A percentile compares a stretch with the other conserved stretches of the same genome.
phyloP scores from a whole-genome alignment of 768 basidiomycete genomes.

The Cantharellus cinnabarinus region DNA sequence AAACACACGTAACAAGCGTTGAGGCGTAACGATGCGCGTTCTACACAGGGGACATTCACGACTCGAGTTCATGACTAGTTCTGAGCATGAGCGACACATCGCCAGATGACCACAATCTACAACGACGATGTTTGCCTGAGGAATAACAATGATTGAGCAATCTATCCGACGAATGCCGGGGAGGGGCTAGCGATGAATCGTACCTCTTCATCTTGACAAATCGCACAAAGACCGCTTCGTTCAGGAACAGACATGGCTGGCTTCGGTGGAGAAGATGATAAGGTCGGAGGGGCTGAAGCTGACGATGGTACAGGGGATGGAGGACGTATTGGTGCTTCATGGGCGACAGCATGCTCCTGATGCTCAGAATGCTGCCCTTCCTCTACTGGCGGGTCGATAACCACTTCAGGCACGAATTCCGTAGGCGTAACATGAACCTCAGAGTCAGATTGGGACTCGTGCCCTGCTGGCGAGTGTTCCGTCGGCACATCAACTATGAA shows the following conservation, averaged over 20 bases:
- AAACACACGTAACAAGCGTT: constrained; percentile 60
- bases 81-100: constrained; percentile 61
- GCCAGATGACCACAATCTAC: constrained; percentile 89
- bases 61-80: constrained; percentile 55
- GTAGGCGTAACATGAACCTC: too few relatives aligned
- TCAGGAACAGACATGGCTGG: constrained; percentile 18
- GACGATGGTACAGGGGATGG: background rate
- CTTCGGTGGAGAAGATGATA: constrained; percentile 1
- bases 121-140: constrained; percentile 61
- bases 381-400: too few relatives aligned
- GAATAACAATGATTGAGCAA: background rate
- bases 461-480: background rate
- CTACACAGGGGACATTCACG: constrained; percentile 82
- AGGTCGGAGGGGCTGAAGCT: background rate
- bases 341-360: background rate
- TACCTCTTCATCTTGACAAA: constrained; percentile 77
- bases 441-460: too few relatives aligned
- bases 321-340: background rate
- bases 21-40: constrained; percentile 71
- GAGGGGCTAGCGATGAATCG: background rate
- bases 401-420: too few relatives aligned
- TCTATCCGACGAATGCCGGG: too few relatives aligned
- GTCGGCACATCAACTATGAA: background rate
- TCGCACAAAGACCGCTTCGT: constrained; percentile 63
- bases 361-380: background rate